Base-by-base conservation (phyloP, 257 asterid species). In the Solanum paucissectum region DNA sequence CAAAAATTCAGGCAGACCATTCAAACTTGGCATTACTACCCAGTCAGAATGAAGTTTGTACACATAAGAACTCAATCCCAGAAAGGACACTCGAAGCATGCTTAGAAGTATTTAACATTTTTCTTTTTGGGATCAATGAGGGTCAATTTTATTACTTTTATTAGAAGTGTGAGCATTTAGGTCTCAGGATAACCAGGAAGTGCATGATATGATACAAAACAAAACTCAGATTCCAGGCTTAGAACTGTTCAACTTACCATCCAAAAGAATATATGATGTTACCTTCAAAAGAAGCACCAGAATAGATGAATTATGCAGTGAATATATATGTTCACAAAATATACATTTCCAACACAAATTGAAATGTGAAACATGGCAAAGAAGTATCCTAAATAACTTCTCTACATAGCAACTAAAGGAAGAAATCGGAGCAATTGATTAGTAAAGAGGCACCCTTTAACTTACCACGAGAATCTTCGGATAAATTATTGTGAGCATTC, bases 401-500 rank as follows among this genome's bases (percentile, higher is more conserved):
- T 66, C 37, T 36, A 29, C 74, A 52, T 14, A 25, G 40, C 3
- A 88, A 72, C 11, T 82, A 34, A 87, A 49, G 72, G 62, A 18
- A 85, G 77, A 68, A 40, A 27, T 58, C 58, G 14, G 60, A 85
- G 88, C 62, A 83, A 85, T 75, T 49, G 16, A 38, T 88, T 90
- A 84, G 84, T 73, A 86, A 36, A 72, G 72, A 64, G 88, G 87
- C 74, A 21, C 62, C 88, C 73, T 38, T 62, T 76, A 32, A 91
- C 97, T 93, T 89, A 95, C 99, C 98, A 18, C 92, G 76, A 18
- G 98, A 94, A 93, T 92, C 96, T 87, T 93, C 98, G 23, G 98
- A 98, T 89, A 95, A 89, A 90, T 88, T 94, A 91, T 92, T 93
- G 86, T 87, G 89, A 25, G 97, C 95, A 84, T 89, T 93, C 92